Percentiles rank a stretch among this genome's conserved stretches.
Conservation (phyloP, 768 basidiomycete genomes). For the Leccinum boreale region DNA sequence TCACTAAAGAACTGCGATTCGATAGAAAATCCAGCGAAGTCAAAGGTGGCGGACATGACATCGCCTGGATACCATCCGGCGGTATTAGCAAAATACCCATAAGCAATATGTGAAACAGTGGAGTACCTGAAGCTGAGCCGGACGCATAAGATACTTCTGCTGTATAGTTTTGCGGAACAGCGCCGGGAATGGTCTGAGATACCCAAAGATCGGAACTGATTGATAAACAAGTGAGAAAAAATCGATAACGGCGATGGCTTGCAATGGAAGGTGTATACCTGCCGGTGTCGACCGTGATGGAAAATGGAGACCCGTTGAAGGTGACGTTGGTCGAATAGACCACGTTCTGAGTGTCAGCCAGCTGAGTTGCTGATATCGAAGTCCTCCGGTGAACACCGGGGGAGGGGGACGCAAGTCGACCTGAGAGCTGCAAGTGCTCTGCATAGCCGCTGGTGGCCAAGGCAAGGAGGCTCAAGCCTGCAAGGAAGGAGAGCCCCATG, state of each 20-base stretch:
- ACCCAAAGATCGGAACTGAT: conserved; percentile 66
- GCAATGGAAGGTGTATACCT: conserved; percentile 32
- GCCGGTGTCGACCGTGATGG: conserved; percentile 44
- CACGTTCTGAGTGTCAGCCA: conserved; percentile 33
- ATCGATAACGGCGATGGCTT: neutral
- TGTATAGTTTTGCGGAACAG: conserved; percentile 36
- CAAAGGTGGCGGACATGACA: conserved; percentile 28
- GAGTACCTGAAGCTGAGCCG: conserved; percentile 46
- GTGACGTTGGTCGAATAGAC: conserved; percentile 39
- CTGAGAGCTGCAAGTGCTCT: conserved; percentile 14
- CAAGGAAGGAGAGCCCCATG: conserved; percentile 14
- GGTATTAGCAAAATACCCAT: neutral
- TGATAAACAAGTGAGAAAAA: conserved; percentile 2
- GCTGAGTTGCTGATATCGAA: conserved; percentile 24
- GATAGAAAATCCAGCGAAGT: conserved; percentile 42
- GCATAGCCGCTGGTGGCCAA: conserved; percentile 5
- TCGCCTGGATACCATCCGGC: conserved; percentile 17
- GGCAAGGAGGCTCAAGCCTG: conserved; percentile 6
- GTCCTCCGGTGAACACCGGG: conserved; percentile 22
- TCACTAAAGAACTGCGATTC: conserved; percentile 37
- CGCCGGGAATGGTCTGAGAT: conserved; percentile 40
- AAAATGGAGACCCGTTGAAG: conserved; percentile 32
- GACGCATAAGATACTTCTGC: conserved; percentile 51
- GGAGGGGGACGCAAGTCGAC: conserved; percentile 7
- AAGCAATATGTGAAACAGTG: neutral